These are phyloP conservation scores for Starmerella bombi DNA, from an alignment of 805 yeast species.

Conservation along the genomic window DNA sequence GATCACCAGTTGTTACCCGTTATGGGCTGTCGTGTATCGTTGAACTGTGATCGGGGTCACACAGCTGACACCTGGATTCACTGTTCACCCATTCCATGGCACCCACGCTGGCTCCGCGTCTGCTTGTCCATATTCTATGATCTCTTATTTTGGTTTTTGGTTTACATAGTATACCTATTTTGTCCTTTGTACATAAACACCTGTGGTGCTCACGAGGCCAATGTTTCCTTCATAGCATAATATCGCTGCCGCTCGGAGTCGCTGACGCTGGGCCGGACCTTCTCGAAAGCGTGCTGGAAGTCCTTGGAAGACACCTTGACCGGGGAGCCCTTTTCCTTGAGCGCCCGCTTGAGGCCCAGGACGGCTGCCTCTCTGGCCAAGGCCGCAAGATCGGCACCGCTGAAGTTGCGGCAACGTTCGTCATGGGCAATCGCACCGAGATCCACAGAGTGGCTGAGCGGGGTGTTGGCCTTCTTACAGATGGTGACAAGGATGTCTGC, in stretches of 20 bases:
- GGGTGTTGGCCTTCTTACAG: slow-evolving; percentile 47
- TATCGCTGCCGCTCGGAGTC: slow-evolving; percentile 71
- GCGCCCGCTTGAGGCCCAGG: slow-evolving; percentile 48
- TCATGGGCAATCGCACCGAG: slow-evolving; percentile 52
- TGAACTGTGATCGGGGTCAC: too few relatives aligned
- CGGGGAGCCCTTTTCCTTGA: slow-evolving; percentile 21
- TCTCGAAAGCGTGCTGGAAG: slow-evolving; percentile 55
- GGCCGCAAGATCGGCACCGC: slow-evolving; percentile 93
- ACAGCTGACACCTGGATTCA: too few relatives aligned
- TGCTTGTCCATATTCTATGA: too few relatives aligned
- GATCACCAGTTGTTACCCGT: too few relatives aligned
- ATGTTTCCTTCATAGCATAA: slow-evolving; percentile 54
- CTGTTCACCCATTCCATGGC: too few relatives aligned
- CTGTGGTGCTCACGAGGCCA: slow-evolving; percentile 37
- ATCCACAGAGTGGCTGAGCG: slow-evolving; percentile 51
- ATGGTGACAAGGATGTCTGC: slow-evolving; percentile 70
- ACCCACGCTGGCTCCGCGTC: too few relatives aligned
- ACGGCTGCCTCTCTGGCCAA: slow-evolving; percentile 91
- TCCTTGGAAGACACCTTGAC: slow-evolving; percentile 51
- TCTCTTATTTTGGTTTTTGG: too few relatives aligned
- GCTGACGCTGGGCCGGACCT: slow-evolving; percentile 80
- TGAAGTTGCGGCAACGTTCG: slow-evolving; percentile 72
- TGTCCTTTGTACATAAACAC: too few relatives aligned
- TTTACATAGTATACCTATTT: too few relatives aligned
- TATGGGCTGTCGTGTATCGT: too few relatives aligned